Base-by-base conservation (phyloP, 805 yeast genomes). In the Debaryomyces maramus region DNA sequence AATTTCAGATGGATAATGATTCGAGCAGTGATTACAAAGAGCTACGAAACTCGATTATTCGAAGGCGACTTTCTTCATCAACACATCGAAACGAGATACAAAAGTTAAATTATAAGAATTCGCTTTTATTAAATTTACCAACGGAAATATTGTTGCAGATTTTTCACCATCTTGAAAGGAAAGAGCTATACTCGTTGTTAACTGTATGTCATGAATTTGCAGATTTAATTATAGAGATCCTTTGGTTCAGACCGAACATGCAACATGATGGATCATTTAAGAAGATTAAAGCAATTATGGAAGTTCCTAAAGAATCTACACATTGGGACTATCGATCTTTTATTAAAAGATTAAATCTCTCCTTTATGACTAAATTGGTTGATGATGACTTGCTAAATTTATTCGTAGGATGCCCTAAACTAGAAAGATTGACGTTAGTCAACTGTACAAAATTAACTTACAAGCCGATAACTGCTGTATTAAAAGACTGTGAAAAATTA, bases 201-300 rank as follows among this genome's bases (percentile, higher is more conserved):
- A 72, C 88, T 1, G 90, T 88, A 6, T 89, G 96, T 62, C 81
- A 79, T 51, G 76, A 81, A 45, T 89, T 96, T 85, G 85, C 89
- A 8, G 77, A 80, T 48, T 69, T 86, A 30, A 80, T 86, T 10
- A 80, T 88, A 8, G 96, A 87, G 52, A 72, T 83, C 30, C 67
- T 90, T 21, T 90, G 97, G 95, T 86, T 87, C 56, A 77, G 98
- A 43, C 97, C 97, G 3, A 78, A 77, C 31, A 72, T 87, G 60
- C 77, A 75, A 45, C 70, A 72, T 44, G 72, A 70, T 33, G 43
- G 57, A 2, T 70, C 81, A 3, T 75, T 80, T 47, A 61, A 62
- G 32, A 76, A 77, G 45, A 74, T 89, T 36, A 67, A 75, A 34
- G 64, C 69, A 32, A 78, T 88, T 31, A 75, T 84, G 74, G 53